Evolutionary conservation across 2,329 filamentous ascomycete genomes (phyloP), one percentile per base, ranked within the genome.

Genomic region (Cladophialophora bantiana): DNA sequence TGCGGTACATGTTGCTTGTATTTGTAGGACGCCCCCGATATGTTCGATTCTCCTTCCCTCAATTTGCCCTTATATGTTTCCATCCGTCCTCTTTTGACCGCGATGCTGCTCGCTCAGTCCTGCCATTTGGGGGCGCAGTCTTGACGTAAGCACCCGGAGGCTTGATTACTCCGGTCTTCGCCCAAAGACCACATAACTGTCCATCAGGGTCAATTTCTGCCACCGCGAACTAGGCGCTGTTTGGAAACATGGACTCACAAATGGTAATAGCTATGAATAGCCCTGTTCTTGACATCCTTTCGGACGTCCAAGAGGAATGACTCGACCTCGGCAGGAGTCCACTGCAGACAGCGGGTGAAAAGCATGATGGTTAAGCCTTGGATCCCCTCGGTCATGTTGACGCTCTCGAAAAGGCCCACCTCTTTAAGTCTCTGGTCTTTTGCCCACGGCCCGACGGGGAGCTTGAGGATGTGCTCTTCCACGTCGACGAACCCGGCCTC

Each of bases 291-390:
- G 18, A 70, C 57, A 13, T 70, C 68, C 9, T 35, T 42, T 15
- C 68, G 59, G 10, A 70, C 66, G 15, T 62, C 59, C 36, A 64
- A 64, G 38, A 67, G 65, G 7, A 68, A 56, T 3, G 66, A 26
- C 15, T 57, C 35, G 35, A 68, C 66, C 70, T 73, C 66, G 70
- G 73, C 60, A 1, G 59, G 57, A 4, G 52, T 61, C 67, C 64
- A 67, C 9, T 73, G 72, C 69, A 75, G 72, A 32, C 75, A 69
- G 26, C 72, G 73, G 0, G 75, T 76, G 38, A 75, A 65, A n/a
- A 77, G 69, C 26, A 72, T 70, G 71, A 77, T 72, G 9, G 73
- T 72, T 73, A 75, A 77, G 15, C 74, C 74, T 52, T 76, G 74
- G 38, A 76, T 68, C 0, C 75, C 74, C 26, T 70, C 65, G 57